Evolutionary conservation across 345 rosid genomes (phyloP).

Genomic region (Eucalyptus fibrosa): DNA sequence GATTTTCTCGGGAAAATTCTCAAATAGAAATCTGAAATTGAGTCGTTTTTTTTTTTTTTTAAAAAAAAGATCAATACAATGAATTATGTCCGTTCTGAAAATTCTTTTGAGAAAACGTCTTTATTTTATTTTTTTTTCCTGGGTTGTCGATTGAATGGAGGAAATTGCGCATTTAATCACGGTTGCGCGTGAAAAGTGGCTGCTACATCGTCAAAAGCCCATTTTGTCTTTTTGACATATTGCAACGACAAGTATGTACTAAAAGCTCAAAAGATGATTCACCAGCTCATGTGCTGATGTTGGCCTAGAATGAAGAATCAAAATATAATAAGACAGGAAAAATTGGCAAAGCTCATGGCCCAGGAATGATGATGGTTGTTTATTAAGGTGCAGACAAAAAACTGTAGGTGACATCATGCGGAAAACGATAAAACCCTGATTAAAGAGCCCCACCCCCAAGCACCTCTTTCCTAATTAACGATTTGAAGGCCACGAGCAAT

Average conservation of each 20-base stretch:
- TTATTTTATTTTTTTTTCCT: rapidly evolving
- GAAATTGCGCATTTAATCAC: not conserved
- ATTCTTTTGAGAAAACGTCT: not conserved
- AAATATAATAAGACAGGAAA: not conserved
- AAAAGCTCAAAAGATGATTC: not conserved
- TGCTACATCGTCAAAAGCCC: not conserved
- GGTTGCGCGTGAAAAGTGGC: not conserved
- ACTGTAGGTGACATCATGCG: not conserved
- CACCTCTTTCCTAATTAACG: not conserved
- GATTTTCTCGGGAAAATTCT: not conserved
- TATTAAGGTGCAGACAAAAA: not conserved
- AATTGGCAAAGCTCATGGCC: not conserved
- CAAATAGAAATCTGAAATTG: too few species aligned
- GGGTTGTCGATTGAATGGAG: not conserved
- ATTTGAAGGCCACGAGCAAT: not conserved
- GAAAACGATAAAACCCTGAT: not conserved
- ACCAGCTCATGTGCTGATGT: not conserved
- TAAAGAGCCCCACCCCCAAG: not conserved
- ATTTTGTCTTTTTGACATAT: not conserved
- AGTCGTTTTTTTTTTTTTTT: not conserved
- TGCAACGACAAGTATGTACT: not conserved
- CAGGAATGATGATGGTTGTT: not conserved
- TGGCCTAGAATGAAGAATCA: not conserved
- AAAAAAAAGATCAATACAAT: rapidly evolving
- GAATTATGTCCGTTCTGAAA: not conserved